Conservation (phyloP, 1,284 basidiomycete species). For the Coniferiporia weirii region DNA sequence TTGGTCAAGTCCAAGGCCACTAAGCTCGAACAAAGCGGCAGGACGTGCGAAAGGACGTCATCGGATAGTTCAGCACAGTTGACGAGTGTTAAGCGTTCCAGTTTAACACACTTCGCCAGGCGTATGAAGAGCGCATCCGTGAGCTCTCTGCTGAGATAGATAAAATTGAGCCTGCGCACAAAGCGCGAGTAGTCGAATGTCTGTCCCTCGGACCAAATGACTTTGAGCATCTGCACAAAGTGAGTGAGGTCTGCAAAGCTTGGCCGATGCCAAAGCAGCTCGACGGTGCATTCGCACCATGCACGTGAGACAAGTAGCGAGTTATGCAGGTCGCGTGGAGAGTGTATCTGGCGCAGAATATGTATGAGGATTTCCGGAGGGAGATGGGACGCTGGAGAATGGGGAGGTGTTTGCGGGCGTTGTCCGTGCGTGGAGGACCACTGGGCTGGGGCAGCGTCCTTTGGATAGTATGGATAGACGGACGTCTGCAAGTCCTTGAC, state of each 20-base stretch:
- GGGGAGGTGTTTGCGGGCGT: constrained; percentile 19
- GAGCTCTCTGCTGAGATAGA: constrained; percentile 66
- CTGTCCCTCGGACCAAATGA: constrained; percentile 55
- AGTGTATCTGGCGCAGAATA: constrained; percentile 81
- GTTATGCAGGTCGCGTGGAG: constrained; percentile 68
- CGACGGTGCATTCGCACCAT: constrained; percentile 96
- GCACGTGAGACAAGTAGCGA: constrained; percentile 81
- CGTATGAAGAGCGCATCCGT: constrained; percentile 75
- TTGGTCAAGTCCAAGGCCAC: constrained; percentile 88
- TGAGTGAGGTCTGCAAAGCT: constrained; percentile 66
- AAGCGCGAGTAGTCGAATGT: constrained; percentile 88
- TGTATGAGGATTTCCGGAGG: constrained; percentile 93
- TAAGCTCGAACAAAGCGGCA: constrained; percentile 70
- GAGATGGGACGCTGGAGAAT: constrained; percentile 52
- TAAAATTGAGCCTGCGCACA: constrained; percentile 89
- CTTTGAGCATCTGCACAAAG: constrained; percentile 73
- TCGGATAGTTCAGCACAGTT: constrained; percentile 75
- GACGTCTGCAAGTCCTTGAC: constrained; percentile 43
- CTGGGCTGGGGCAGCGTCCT: constrained; percentile 15
- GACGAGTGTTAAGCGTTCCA: constrained; percentile 91
- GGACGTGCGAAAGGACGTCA: constrained; percentile 60
- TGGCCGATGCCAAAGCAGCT: constrained; percentile 94
- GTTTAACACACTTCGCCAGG: constrained; percentile 72
- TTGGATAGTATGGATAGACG: constrained; percentile 37
- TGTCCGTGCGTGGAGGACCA: constrained; percentile 12